phyloP scores from a whole-genome alignment of 805 yeast genomes.

The Ascoidea rubescens region DNA sequence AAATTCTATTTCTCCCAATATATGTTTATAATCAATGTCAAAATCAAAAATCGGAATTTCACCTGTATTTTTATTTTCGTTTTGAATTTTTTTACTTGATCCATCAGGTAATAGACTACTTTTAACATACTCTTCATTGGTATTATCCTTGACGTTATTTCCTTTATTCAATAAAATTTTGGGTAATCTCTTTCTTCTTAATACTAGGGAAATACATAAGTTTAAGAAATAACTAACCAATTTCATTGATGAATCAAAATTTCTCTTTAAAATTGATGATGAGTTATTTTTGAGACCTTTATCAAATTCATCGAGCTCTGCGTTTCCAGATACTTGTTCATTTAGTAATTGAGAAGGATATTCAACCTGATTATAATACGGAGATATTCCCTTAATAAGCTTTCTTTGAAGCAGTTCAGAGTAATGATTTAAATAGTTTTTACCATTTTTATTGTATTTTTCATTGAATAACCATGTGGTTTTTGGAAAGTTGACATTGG shows the following conservation, averaged over 20 bases:
- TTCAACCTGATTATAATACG: not conserved
- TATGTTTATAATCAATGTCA: constrained; percentile 13
- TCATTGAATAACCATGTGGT: constrained; percentile 23
- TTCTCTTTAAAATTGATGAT: not conserved
- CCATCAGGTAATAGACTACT: not conserved
- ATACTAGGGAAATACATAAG: too few relatives aligned
- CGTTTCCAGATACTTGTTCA: not conserved
- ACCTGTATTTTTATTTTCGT: constrained; percentile 15
- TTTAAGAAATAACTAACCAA: too few relatives aligned
- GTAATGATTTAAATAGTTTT: not conserved
- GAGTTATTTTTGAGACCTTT: not conserved
- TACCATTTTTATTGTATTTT: constrained; percentile 5
- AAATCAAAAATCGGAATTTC: constrained; percentile 11
- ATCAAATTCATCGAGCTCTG: not conserved
- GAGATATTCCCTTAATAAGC: not conserved
- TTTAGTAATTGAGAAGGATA: constrained; percentile 1
- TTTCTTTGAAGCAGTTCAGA: not conserved
- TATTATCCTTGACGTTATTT: constrained; percentile 6
- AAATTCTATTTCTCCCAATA: constrained; percentile 17
- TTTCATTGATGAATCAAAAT: too few relatives aligned
- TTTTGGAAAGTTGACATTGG: constrained; percentile 30
- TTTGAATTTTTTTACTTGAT: constrained; percentile 14
- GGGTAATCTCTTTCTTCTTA: not conserved
- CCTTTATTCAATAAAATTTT: constrained; percentile 4
- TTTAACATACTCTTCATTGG: not conserved